A percentile compares a stretch with the other conserved stretches of the same genome.
These are phyloP conservation scores for Mortierella sp. DNA, from an alignment of 371 early-diverging fungal species.

Conservation along the genomic window DNA sequence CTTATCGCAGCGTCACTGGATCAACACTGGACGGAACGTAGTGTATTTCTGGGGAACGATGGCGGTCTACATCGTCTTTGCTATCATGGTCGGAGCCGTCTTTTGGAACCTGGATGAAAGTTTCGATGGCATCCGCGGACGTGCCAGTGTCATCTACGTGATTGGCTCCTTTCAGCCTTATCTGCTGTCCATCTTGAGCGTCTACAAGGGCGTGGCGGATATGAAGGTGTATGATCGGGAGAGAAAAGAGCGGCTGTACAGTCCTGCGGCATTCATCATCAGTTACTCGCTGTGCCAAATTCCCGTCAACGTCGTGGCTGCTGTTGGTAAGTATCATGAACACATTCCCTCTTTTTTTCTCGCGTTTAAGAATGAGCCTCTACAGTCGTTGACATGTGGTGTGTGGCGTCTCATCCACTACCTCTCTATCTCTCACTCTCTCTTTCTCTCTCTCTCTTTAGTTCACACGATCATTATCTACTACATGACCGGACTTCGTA, in stretches of 20 bases:
- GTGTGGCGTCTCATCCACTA: background rate
- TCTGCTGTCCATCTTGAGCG: background rate
- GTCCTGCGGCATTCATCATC: slow-evolving; percentile 14
- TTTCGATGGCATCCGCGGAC: slow-evolving; percentile 2
- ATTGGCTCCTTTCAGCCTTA: background rate
- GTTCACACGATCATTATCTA: slow-evolving; percentile 23
- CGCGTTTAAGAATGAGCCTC: background rate
- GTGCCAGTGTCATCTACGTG: background rate
- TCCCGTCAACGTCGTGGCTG: background rate
- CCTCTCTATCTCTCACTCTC: background rate
- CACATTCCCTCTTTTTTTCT: background rate
- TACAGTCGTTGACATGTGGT: background rate
- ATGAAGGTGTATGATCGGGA: slow-evolving; percentile 21
- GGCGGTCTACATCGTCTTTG: slow-evolving; percentile 1
- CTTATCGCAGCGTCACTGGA: slow-evolving; percentile 6
- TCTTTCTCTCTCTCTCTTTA: background rate
- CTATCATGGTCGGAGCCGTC: background rate
- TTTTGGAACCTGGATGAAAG: background rate
- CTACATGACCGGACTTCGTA: slow-evolving; percentile 21
- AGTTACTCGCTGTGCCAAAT: slow-evolving; percentile 10
- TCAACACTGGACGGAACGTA: slow-evolving; percentile 5
- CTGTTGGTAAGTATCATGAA: background rate
- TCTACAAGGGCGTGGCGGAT: slow-evolving; percentile 1
- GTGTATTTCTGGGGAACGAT: slow-evolving; percentile 5
- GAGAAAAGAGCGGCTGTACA: slow-evolving; percentile 19